Evolutionary conservation across 495 filamentous ascomycete species (phyloP), one percentile per base, ranked within the genome.

Genomic region (Talaromyces stipitatus): DNA sequence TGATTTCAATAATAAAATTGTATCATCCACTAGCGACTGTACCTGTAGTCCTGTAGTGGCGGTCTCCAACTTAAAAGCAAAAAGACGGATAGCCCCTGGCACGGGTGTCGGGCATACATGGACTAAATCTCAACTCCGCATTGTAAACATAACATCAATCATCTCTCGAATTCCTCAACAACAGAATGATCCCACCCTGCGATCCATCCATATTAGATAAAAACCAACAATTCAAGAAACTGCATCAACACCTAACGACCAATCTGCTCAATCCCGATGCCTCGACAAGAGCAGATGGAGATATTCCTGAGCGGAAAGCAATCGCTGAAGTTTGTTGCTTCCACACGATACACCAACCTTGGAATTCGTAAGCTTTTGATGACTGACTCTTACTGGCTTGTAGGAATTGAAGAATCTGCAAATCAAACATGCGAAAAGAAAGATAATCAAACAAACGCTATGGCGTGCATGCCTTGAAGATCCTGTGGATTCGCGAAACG

Each of bases 141-240:
- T n/a, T 24, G 20, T 27, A 24, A 26, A 48, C 12, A 48, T 48
- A 24, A 48, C 24, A 26, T 48, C 20, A 48, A 48, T 26, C 45
- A 48, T n/a, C 45, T 18, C 10, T 27, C 45, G 43, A 33, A 7
- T 12, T 7, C 6, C 43, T 20, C 1, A 48, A 26, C 45, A 48
- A 48, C 20, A 46, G 18, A 30, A 89, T 89, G 86, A 70, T 88
- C 2, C 84, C 85, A 0, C 84, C 83, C 6, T 76, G 87, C 51
- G 84, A 88, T 28, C 77, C 81, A 24, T 64, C 74, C 0, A 75
- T 89, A 47, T 70, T 89, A 2, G 71, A 81, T 50, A 74, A 72
- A 26, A 88, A 88, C 56, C 84, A 84, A 22, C 74, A 83, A 46
- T 89, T 89, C 60, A 81, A 84, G 52, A 73, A 70, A 26, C 73